These are phyloP conservation scores for Vachellia collinsii DNA, from an alignment of 306 rosid species.

Conservation along the genomic window DNA sequence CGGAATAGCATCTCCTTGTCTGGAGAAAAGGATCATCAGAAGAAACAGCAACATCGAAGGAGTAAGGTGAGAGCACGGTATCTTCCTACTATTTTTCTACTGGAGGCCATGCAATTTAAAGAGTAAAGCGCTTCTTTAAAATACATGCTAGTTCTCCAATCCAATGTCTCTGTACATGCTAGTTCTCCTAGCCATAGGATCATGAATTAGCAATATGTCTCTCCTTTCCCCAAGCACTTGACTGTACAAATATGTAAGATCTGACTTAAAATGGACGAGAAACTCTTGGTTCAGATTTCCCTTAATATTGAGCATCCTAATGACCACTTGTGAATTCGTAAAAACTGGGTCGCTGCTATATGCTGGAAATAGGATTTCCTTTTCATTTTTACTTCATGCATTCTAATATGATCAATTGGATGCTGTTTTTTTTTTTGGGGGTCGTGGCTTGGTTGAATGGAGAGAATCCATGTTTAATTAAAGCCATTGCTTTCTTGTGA, in stretches of 20 bases:
- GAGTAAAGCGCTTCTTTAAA: not conserved
- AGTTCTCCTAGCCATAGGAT: too few species aligned
- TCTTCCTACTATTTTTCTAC: too few species aligned
- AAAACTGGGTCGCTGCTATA: not conserved
- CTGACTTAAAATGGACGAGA: not conserved
- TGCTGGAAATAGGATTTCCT: not conserved
- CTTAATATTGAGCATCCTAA: not conserved
- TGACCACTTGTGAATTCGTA: not conserved
- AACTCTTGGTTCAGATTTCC: not conserved
- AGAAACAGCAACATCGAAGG: slow-evolving; percentile 28
- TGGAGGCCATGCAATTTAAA: not conserved
- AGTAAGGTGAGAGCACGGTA: slow-evolving; percentile 44
- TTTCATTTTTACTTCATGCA: not conserved
- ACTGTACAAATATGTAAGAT: not conserved
- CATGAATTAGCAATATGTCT: too few species aligned
- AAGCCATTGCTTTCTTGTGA: not conserved
- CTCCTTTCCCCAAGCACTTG: not conserved
- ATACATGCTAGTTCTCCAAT: not conserved
- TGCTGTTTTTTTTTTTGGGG: not conserved
- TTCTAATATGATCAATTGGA: not conserved
- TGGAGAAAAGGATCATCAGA: slow-evolving; percentile 49
- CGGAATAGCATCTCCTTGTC: slow-evolving; percentile 43
- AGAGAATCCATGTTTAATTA: not conserved
- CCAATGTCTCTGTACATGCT: too few species aligned
- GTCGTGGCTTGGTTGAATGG: not conserved